A percentile compares a stretch with the other conserved stretches of the same genome.
phyloP scores from a whole-genome alignment of 208 protist genomes.

The Leishmania aethiopica region DNA sequence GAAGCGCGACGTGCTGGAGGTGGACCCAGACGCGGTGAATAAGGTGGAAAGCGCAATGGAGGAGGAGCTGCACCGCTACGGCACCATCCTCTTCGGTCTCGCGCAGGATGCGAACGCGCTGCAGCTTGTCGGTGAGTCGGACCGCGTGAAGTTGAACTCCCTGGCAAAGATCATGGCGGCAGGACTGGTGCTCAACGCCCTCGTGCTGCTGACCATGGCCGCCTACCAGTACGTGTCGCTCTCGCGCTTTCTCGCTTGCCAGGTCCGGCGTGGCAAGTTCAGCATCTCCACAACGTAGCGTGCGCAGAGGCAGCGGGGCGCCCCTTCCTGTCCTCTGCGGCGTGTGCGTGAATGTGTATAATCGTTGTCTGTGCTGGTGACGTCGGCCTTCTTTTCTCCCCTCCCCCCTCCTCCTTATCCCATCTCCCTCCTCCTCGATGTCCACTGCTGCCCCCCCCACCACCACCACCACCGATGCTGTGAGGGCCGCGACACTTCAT shows the following conservation, averaged over 20 bases:
- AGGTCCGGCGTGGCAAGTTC: constrained; percentile 15
- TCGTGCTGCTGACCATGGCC: constrained; percentile 56
- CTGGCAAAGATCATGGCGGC: constrained; percentile 44
- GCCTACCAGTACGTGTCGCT: constrained; percentile 59
- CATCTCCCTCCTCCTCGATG: not conserved
- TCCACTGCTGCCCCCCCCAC: not conserved
- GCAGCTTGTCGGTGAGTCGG: constrained; percentile 44
- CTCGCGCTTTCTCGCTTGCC: constrained; percentile 49
- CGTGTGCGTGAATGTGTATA: not conserved
- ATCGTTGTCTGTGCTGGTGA: not conserved
- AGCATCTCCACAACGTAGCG: constrained; percentile 19
- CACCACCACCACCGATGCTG: not conserved
- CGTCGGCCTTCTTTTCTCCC: not conserved
- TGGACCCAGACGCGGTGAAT: constrained; percentile 46
- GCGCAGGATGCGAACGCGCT: constrained; percentile 47
- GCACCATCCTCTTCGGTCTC: constrained; percentile 51
- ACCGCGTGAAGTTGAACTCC: constrained; percentile 50
- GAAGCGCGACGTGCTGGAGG: constrained; percentile 55
- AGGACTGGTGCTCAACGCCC: constrained; percentile 53
- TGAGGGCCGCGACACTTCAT: not conserved
- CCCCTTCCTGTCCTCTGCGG: not conserved
- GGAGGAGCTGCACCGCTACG: constrained; percentile 55
- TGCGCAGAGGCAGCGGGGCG: not conserved
- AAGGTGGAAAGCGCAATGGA: constrained; percentile 58
- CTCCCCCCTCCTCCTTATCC: not conserved